Evolutionary conservation across 2,329 filamentous ascomycete genomes (phyloP), one percentile per base, ranked within the genome.

Genomic region (Aspergillus tanneri): DNA sequence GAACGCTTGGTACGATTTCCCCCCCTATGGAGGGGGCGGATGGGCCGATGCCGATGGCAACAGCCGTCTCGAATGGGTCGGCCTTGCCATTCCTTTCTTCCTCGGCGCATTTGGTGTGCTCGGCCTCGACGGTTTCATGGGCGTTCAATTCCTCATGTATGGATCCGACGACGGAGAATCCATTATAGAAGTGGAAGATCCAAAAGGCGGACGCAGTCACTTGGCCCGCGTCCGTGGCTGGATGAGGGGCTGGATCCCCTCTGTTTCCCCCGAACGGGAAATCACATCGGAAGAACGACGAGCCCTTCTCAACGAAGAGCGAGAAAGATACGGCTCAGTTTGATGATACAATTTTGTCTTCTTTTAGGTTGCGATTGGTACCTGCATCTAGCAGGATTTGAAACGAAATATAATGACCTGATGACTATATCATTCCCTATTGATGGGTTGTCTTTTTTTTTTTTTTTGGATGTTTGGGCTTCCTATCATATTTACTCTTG

Each of bases 241-340:
- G 81, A 84, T 85, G 81, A 74, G 82, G 50, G 82, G 82, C 2
- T 85, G 82, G 83, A 77, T 84, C 27, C 83, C 83, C 45, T 72
- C 72, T 14, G 68, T 76, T 21, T 68, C 69, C 16, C 69, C 71
- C 24, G 59, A 62, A 22, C 62, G 61, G 43, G 61, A 62, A 21
- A 46, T 41, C 14, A 34, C 30, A 6, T 11, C 55, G 8, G 57
- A 49, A 19, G 68, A 71, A 45, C 58, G 57, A 8, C 65, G 64
- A 47, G 53, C 62, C 30, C 58, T 71, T 27, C 53, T 71, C 30
- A 46, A 54, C 14, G 49, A 56, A 4, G 64, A 61, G 9, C 52
- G 55, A 2, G 59, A 58, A 35, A 60, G 58, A 54, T 71, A 71
- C 45, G 68, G 68, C 12, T 59, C 64, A 45, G 62, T 70, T 49